Evolutionary conservation across 1,284 basidiomycete species (phyloP).

Genomic region (Phellinidium pouzarii): DNA sequence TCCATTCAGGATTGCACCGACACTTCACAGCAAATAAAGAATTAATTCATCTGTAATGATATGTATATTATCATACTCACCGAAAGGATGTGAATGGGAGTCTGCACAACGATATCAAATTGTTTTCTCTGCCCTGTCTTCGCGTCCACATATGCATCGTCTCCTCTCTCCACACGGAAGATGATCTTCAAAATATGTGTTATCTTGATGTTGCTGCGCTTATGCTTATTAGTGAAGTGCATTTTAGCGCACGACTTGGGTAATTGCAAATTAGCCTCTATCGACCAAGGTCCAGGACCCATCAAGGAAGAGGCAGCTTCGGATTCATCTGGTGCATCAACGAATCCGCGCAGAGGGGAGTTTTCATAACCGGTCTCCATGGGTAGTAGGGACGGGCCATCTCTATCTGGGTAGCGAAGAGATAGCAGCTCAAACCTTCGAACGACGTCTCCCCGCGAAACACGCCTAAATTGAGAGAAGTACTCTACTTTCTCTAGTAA

Average conservation of each 20-base stretch:
- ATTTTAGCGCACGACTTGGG: slow-evolving; percentile 52
- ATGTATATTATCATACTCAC: slow-evolving; percentile 37
- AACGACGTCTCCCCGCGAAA: slow-evolving; percentile 74
- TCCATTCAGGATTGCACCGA: slow-evolving; percentile 74
- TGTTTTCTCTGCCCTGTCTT: slow-evolving; percentile 69
- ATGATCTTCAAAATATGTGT: slow-evolving; percentile 79
- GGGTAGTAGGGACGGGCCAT: slow-evolving; percentile 56
- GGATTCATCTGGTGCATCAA: slow-evolving; percentile 35
- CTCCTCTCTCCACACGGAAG: slow-evolving; percentile 80
- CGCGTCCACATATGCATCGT: slow-evolving; percentile 55
- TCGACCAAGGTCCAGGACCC: slow-evolving; percentile 71
- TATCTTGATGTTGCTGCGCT: slow-evolving; percentile 73
- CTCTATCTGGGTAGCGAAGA: slow-evolving; percentile 49
- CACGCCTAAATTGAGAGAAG: slow-evolving; percentile 59
- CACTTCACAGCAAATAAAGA: slow-evolving; percentile 39
- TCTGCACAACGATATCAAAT: slow-evolving; percentile 89
- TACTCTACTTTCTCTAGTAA: slow-evolving; percentile 73
- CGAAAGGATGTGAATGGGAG: slow-evolving; percentile 73
- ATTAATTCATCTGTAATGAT: slow-evolving; percentile 1
- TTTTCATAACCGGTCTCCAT: slow-evolving; percentile 51
- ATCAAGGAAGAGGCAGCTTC: slow-evolving; percentile 56
- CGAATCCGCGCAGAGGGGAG: slow-evolving; percentile 46
- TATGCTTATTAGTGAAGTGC: slow-evolving; percentile 80
- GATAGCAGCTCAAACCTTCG: slow-evolving; percentile 63
- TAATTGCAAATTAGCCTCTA: slow-evolving; percentile 50